Evolutionary conservation across 768 basidiomycete species (phyloP), one percentile per base, ranked within the genome.

Genomic region (Hypsizygus marmoreus): DNA sequence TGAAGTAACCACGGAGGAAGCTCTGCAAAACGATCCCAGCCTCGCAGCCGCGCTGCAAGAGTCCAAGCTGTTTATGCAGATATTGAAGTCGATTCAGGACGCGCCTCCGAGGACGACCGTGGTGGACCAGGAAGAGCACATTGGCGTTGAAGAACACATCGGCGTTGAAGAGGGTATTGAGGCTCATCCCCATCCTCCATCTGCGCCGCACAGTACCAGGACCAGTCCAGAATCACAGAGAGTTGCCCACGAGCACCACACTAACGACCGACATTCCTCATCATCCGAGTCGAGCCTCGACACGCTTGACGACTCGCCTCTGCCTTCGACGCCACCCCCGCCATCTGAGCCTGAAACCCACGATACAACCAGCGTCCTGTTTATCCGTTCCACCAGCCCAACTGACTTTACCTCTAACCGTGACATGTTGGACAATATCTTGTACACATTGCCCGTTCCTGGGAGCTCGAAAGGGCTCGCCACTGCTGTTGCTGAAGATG

Each of bases 281-380:
- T 32, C 23, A 12, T 50, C 47, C 1, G 24, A 36, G 4, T 50
- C 56, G 19, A 57, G 53, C 25, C 14, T 50, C 24, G 43, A 39
- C 4, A 50, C 50, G 11, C 28, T 19, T 14, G 45, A 55, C n/a
- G 51, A 55, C 24, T 57, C 53, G 26, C 50, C 53, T 9, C 33
- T 34, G 23, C 56, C 50, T 24, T 12, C 40, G 13, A 57, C 56
- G 4, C 51, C 55, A 3, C 29, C 38, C 22, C 29, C 19, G 29
- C 24, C 32, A 20, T n/a, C 20, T n/a, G 14, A 16, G 26, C 11
- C 9, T 19, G 13, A 14, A 16, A 16, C 43, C 19, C 30, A 24
- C 33, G 43, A 38, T 31, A 6, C n/a, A n/a, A n/a, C 25, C 17
- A 45, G 39, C 31, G 37, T 31, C 20, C 50, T 47, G 14, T 55